phyloP scores from a whole-genome alignment of 768 basidiomycete species.

The Mycena maculata region DNA sequence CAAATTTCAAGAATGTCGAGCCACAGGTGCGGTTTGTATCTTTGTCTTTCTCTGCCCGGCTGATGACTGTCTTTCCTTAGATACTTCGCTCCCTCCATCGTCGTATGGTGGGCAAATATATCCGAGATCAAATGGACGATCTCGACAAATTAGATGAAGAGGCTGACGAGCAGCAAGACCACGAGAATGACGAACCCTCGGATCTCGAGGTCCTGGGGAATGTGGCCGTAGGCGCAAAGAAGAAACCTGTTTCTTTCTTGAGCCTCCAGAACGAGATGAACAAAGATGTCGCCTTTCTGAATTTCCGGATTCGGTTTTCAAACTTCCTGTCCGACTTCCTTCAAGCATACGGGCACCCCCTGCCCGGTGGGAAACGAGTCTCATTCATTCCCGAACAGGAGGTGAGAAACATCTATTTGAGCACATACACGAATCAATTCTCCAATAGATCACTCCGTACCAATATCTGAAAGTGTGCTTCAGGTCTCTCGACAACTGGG shows the following conservation, averaged over 20 bases:
- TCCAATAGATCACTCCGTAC: conserved; percentile 2
- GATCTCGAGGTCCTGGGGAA: not conserved
- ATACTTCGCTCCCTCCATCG: not conserved
- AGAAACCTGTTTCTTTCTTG: not conserved
- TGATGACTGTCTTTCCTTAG: not conserved
- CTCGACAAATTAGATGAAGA: not conserved
- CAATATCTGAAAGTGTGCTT: conserved; percentile 33
- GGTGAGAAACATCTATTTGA: not conserved
- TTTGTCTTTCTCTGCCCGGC: not conserved
- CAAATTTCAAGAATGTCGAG: conserved; percentile 49
- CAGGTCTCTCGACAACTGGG: conserved; percentile 30
- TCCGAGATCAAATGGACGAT: not conserved
- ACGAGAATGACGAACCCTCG: not conserved
- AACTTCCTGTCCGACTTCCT: not conserved
- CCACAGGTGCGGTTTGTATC: conserved; percentile 39
- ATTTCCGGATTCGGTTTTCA: not conserved
- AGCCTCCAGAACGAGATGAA: not conserved
- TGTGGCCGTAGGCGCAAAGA: not conserved
- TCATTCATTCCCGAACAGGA: not conserved
- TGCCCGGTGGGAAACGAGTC: too few relatives aligned
- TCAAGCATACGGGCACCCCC: not conserved
- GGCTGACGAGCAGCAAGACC: not conserved
- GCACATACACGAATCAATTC: too few relatives aligned
- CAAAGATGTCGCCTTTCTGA: not conserved
- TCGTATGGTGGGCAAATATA: too few relatives aligned